Percentiles rank a stretch among this genome's conserved stretches.
These are phyloP conservation scores for Pinus albicaulis DNA, from an alignment of 75 land plant species.

Conservation along the genomic window DNA sequence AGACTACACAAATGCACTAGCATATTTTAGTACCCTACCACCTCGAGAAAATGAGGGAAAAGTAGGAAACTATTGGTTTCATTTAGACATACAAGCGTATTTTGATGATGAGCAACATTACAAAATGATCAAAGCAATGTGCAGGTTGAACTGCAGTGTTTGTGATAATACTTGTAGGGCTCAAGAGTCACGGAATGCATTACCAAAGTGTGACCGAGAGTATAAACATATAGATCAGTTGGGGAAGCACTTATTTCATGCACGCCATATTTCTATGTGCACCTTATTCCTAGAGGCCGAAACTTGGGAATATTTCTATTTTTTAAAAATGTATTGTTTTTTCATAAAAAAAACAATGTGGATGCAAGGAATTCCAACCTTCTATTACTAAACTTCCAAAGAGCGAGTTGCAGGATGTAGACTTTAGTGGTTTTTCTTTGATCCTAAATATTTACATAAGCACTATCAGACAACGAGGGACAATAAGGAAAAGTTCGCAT, in stretches of 20 bases:
- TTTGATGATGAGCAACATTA: constrained; percentile 91
- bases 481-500: no score
- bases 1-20: constrained; percentile 66
- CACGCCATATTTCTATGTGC: constrained; percentile 89
- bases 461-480: no score
- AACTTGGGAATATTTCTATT: constrained; percentile 44
- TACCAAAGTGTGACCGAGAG: no score
- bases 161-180: constrained; percentile 58
- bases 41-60: constrained; percentile 35
- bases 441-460: no score
- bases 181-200: no score
- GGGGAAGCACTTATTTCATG: no score
- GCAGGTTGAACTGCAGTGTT: constrained; percentile 68
- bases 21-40: constrained; percentile 62
- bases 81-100: constrained; percentile 72
- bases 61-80: constrained; percentile 54
- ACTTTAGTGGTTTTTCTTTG: no score
- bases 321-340: not conserved
- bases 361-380: no score
- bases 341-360: no score
- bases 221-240: no score
- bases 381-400: no score
- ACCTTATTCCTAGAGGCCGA: constrained; percentile 81
- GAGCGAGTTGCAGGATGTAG: no score
- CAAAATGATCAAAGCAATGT: constrained; percentile 87